Conservation (phyloP, 257 asterid species). For the Penstemon barbatus region DNA sequence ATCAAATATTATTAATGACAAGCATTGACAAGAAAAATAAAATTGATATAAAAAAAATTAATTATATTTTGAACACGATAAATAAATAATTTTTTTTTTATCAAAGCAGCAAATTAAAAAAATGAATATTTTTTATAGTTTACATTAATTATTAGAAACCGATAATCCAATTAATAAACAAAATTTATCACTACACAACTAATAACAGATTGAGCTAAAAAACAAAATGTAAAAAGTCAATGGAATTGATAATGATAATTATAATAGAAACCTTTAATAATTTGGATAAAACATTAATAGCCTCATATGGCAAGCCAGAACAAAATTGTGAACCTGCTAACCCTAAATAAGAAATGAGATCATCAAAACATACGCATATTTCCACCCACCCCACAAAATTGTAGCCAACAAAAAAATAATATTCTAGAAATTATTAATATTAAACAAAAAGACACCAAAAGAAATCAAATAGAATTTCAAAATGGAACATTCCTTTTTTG, state of each 20-base stretch:
- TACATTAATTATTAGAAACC: too few species aligned
- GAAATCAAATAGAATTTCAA: conserved; percentile 18
- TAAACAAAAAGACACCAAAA: neutral
- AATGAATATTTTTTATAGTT: too few species aligned
- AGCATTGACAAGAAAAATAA: too few species aligned
- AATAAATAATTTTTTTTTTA: too few species aligned
- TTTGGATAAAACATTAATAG: neutral
- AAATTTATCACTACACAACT: too few species aligned
- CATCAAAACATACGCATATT: conserved; percentile 16
- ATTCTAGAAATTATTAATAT: conserved; percentile 6
- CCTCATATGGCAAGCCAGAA: conserved; percentile 9
- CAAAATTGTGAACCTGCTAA: conserved; percentile 42
- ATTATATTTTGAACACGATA: too few species aligned
- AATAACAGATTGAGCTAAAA: neutral
- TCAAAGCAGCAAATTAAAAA: too few species aligned
- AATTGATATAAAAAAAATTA: too few species aligned
- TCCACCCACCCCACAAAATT: conserved; percentile 20
- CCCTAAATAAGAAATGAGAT: neutral
- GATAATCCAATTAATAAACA: too few species aligned
- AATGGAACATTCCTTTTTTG: conserved; percentile 31
- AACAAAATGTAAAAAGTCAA: neutral
- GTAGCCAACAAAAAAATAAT: neutral
- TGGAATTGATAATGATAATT: neutral
- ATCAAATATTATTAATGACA: too few species aligned
- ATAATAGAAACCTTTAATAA: neutral